phyloP scores from a whole-genome alignment of 768 basidiomycete species.

The Suillus ampliporus region DNA sequence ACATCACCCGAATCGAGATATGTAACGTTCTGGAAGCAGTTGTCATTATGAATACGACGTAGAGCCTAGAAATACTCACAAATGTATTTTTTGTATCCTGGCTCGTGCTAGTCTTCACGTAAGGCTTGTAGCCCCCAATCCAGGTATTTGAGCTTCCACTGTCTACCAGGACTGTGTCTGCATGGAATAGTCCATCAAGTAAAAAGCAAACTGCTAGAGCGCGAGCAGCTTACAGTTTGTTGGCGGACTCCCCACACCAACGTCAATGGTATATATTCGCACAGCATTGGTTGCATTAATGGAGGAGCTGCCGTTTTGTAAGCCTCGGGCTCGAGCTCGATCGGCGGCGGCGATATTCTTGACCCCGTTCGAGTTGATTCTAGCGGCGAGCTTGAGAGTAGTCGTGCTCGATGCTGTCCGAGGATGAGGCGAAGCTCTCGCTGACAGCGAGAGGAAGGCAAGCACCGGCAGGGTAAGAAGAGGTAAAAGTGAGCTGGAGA shows the following conservation, averaged over 20 bases:
- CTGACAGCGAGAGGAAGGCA: constrained; percentile 7
- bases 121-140: constrained; percentile 55
- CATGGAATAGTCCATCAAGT: not conserved
- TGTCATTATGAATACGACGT: not conserved
- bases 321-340: constrained; percentile 4
- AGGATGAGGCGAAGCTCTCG: constrained; percentile 2
- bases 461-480: constrained; percentile 9
- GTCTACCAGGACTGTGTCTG: constrained; percentile 23
- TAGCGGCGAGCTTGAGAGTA: constrained; percentile 8
- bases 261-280: constrained; percentile 12
- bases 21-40: not conserved
- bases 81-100: constrained; percentile 39
- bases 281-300: constrained; percentile 25
- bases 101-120: constrained; percentile 48
- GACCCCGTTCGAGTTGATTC: not conserved
- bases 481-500: constrained; percentile 3
- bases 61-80: constrained; percentile 20
- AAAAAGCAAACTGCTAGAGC: not conserved
- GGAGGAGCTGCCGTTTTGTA: constrained; percentile 4
- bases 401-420: not conserved
- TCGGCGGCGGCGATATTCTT: constrained; percentile 1
- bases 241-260: constrained; percentile 19
- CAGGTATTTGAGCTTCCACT: constrained; percentile 53
- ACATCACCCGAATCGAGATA: constrained; percentile 18
- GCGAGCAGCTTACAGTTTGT: constrained; percentile 16